A percentile compares a stretch with the other conserved stretches of the same genome.
phyloP scores from a whole-genome alignment of 768 basidiomycete species.

The Kwoniella dejecticola region DNA sequence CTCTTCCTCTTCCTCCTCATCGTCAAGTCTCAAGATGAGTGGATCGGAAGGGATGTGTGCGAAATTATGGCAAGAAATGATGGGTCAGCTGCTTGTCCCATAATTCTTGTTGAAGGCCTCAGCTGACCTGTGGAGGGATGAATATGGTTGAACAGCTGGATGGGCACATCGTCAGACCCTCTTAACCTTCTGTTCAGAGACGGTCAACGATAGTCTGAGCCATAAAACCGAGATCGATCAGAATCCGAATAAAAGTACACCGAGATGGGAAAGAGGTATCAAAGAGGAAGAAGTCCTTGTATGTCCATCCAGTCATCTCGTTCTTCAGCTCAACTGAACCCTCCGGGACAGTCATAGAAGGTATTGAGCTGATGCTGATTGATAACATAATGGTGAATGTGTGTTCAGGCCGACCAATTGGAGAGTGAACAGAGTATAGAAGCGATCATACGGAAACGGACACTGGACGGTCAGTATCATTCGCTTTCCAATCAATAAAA shows the following conservation, averaged over 20 bases:
- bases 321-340: neutral
- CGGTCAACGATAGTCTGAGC: slow-evolving; percentile 37
- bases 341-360: neutral
- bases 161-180: slow-evolving; percentile 54
- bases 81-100: slow-evolving; percentile 40
- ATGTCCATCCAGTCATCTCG: too few species aligned
- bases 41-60: slow-evolving; percentile 50
- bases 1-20: too few species aligned
- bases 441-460: slow-evolving; percentile 52
- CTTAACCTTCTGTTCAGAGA: slow-evolving; percentile 43
- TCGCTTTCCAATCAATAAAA: too few species aligned
- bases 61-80: slow-evolving; percentile 53
- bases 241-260: slow-evolving; percentile 4
- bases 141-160: slow-evolving; percentile 36
- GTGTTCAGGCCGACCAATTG: slow-evolving; percentile 48
- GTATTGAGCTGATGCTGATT: neutral
- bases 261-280: slow-evolving; percentile 28
- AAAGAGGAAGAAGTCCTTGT: slow-evolving; percentile 52
- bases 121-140: neutral
- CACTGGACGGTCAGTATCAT: slow-evolving; percentile 48
- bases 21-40: slow-evolving; percentile 6
- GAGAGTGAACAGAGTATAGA: slow-evolving; percentile 51
- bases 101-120: neutral
- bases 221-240: slow-evolving; percentile 33
- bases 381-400: slow-evolving; percentile 3